Evolutionary conservation across 208 protist species (phyloP).

Genomic region (Tritrichomonas musculus): DNA sequence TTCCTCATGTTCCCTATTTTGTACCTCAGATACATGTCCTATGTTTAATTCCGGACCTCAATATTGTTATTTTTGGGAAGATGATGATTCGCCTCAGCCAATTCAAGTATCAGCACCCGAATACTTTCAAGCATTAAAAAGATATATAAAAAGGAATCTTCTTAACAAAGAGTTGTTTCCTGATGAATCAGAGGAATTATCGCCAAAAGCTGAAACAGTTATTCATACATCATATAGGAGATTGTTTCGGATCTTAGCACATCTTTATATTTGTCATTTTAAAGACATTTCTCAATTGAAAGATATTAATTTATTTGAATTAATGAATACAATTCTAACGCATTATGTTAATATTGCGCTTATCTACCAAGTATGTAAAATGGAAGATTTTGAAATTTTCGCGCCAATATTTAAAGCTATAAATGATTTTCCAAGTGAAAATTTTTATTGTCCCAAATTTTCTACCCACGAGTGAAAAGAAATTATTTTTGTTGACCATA

Average conservation of each 20-base stretch:
- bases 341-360: background rate
- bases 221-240: background rate
- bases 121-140: background rate
- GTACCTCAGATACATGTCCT: background rate
- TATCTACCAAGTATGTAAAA: background rate
- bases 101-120: background rate
- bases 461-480: too few species aligned
- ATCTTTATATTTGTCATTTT: slow-evolving; percentile 17
- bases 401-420: background rate
- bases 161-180: background rate
- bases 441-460: too few species aligned
- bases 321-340: background rate
- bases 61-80: slow-evolving; percentile 17
- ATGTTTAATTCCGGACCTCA: slow-evolving; percentile 8
- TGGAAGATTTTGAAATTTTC: background rate
- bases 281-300: background rate
- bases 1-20: background rate
- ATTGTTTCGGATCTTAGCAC: background rate
- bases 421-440: too few species aligned
- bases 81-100: background rate
- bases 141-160: background rate
- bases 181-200: background rate
- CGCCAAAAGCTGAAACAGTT: background rate
- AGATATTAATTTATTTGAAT: background rate
- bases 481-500: too few species aligned